These are phyloP conservation scores for Phytopythium cucurbitacearum DNA, from an alignment of 352 stramenopile species.

Conservation along the genomic window DNA sequence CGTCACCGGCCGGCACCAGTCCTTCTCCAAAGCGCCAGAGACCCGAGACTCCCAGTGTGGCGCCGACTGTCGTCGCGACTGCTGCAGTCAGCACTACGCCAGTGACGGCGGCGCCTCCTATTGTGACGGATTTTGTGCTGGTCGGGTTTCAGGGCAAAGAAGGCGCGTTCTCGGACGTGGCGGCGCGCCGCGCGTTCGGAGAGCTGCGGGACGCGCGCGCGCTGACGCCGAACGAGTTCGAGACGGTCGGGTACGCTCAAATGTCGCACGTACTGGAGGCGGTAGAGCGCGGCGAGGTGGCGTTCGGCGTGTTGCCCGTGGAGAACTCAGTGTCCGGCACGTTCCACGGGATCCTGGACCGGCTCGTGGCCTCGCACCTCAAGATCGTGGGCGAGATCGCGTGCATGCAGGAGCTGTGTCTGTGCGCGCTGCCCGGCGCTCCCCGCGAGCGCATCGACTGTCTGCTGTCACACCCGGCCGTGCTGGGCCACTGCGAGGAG, in stretches of 20 bases:
- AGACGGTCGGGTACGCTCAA: conserved; percentile 57
- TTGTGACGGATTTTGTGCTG: conserved; percentile 34
- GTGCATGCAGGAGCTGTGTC: conserved; percentile 59
- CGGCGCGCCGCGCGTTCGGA: conserved; percentile 46
- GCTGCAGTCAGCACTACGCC: not conserved
- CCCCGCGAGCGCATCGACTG: conserved; percentile 42
- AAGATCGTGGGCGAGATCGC: conserved; percentile 74
- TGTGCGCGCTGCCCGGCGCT: conserved; percentile 40
- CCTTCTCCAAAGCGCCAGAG: conserved; percentile 7
- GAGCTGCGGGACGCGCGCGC: conserved; percentile 43
- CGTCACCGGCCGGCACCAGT: not conserved
- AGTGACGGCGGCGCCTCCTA: not conserved
- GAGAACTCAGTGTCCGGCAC: conserved; percentile 75
- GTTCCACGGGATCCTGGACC: conserved; percentile 68
- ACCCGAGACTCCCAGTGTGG: not conserved
- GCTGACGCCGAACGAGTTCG: conserved; percentile 43
- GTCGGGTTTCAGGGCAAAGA: conserved; percentile 72
- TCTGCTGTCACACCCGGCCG: conserved; percentile 55
- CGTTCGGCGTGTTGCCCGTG: conserved; percentile 58
- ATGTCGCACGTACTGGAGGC: conserved; percentile 51
- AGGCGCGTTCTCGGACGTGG: conserved; percentile 68
- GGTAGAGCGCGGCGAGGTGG: conserved; percentile 50
- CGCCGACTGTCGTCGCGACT: conserved; percentile 2
- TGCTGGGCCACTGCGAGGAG: conserved; percentile 61
- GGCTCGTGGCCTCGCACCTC: conserved; percentile 53